These are phyloP conservation scores for Heritiera fomes DNA, from an alignment of 345 rosid species.

Conservation along the genomic window DNA sequence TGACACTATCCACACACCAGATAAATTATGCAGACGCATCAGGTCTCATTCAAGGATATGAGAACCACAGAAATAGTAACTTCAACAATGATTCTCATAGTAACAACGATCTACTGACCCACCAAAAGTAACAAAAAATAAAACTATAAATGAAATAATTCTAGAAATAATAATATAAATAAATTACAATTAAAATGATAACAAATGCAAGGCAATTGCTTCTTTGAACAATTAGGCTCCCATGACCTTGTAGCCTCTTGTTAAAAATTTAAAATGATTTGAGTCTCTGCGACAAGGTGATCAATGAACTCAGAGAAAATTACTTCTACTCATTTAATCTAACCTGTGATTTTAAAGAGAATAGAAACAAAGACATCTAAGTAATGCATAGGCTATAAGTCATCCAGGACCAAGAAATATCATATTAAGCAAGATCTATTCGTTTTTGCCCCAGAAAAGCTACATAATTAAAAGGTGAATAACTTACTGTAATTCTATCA, in stretches of 20 bases:
- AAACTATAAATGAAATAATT: too few species aligned
- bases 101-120: too few species aligned
- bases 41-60: neutral
- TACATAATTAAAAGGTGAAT: neutral
- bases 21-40: neutral
- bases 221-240: neutral
- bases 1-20: neutral
- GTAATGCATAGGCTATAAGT: neutral
- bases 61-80: neutral
- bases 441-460: neutral
- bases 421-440: neutral
- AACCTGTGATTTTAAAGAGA: too few species aligned
- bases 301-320: too few species aligned
- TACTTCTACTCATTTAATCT: too few species aligned
- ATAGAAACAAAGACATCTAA: too few species aligned
- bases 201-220: neutral
- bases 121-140: too few species aligned
- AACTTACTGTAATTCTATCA: conserved; percentile 29
- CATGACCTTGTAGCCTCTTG: too few species aligned
- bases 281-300: too few species aligned
- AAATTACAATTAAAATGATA: neutral
- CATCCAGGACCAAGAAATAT: neutral
- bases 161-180: too few species aligned
- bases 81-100: too few species aligned
- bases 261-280: too few species aligned